Evolutionary conservation across 169 alveolate species (phyloP), one percentile per base, ranked within the genome.

Genomic region (Babesia sp.): DNA sequence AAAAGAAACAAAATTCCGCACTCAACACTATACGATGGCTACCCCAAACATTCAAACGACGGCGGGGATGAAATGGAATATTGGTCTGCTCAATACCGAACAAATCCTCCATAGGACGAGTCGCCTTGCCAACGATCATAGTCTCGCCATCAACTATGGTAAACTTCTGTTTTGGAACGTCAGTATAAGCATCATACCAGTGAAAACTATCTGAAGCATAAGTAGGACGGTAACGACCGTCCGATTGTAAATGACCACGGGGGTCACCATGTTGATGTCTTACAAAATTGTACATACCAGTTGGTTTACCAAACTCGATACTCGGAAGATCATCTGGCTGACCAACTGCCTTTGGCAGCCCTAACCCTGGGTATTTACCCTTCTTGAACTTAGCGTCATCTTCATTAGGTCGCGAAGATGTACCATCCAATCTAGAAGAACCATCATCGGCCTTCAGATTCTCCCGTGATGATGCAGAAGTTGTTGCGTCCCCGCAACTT

Each of bases 1-100:
- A 92, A 86, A 92, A 92, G 86, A 92, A 92, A 44, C 91, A 72
- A 77, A 91, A 92, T 71, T 92, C 96, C 12, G 91, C 94, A 74
- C 85, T 76, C 84, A 92, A 74, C 34, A 88, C 81, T 69, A 86
- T 31, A 75, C 71, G 78, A 83, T 91, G 90, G 66, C 86, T 90
- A 18, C 90, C 93, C 93, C 92, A 90, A 11, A 81, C 83, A 53
- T 83, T 83, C 60, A 89, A 48, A 29, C 91, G 79, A 37, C 90
- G 71, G 55, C 93, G 73, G 3, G 90, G 84, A 86, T 83, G 68
- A 46, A 84, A 84, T 26, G 93, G 93, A 5, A 89, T 85, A 61
- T 89, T 84, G 29, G 90, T 78, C 79, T 88, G 93, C 59, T 61
- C 82, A 1, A 88, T 56, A 36, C 86, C 80, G 76, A 87, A 91